phyloP scores from a whole-genome alignment of 2,329 filamentous ascomycete genomes.

The Thelonectria discophora region DNA sequence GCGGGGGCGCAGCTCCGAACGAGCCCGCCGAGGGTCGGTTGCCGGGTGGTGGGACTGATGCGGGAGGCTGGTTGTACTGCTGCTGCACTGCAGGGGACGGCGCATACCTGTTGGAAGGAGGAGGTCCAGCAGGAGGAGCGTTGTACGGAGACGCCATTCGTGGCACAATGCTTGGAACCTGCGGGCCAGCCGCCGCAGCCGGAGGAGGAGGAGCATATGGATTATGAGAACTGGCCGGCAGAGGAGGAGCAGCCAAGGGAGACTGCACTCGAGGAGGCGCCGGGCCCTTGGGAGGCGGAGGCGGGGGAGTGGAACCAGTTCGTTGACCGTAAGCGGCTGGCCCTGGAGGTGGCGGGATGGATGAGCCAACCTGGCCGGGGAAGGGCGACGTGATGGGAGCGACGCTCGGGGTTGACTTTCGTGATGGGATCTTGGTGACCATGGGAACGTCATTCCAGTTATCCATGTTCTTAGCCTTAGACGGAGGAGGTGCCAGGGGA shows the following conservation, averaged over 20 bases:
- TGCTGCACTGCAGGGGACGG: slow-evolving; percentile 69
- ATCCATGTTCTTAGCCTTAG: slow-evolving; percentile 74
- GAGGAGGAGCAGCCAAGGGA: slow-evolving; percentile 67
- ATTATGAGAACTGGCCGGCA: slow-evolving; percentile 71
- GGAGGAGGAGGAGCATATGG: slow-evolving; percentile 61
- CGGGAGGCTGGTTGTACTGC: slow-evolving; percentile 55
- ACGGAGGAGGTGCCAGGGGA: slow-evolving; percentile 74
- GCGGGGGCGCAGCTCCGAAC: slow-evolving; percentile 57
- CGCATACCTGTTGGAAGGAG: slow-evolving; percentile 80
- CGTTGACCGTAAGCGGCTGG: slow-evolving; percentile 66
- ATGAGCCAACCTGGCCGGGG: slow-evolving; percentile 66
- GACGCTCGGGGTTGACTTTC: slow-evolving; percentile 77
- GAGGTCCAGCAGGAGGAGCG: slow-evolving; percentile 73
- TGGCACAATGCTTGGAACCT: slow-evolving; percentile 67
- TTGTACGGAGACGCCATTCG: slow-evolving; percentile 89
- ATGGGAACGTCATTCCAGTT: slow-evolving; percentile 97
- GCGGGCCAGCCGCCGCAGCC: slow-evolving; percentile 71
- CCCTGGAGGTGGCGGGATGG: slow-evolving; percentile 64
- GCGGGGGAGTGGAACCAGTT: slow-evolving; percentile 74
- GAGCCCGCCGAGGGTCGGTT: slow-evolving; percentile 57
- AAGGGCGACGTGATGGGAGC: slow-evolving; percentile 80
- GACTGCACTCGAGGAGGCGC: slow-evolving; percentile 77
- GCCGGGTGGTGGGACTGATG: slow-evolving; percentile 51
- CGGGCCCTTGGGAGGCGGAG: slow-evolving; percentile 84
- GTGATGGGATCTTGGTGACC: slow-evolving; percentile 73